Conservation (phyloP, 2,329 filamentous ascomycete species). For the Cladosporium sp. region DNA sequence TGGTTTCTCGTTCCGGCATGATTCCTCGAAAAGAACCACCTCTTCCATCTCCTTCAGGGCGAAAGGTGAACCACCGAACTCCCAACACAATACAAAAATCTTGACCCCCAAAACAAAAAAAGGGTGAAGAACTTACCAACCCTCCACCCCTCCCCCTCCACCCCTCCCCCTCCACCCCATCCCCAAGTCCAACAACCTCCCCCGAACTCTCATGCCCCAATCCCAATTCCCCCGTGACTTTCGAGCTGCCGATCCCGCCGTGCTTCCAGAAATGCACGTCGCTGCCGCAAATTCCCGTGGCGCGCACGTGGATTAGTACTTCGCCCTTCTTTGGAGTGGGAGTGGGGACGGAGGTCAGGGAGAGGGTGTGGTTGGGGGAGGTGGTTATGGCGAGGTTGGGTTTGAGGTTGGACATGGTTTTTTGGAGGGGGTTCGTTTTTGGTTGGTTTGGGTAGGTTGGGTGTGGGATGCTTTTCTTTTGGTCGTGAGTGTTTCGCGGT, state of each 20-base stretch:
- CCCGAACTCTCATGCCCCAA: constrained; percentile 31
- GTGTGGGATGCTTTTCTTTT: too few relatives aligned
- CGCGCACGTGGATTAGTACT: constrained; percentile 29
- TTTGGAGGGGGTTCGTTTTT: neutral
- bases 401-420: neutral
- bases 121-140: constrained; percentile 19
- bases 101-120: neutral
- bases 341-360: constrained; percentile 20
- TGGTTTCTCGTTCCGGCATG: too few relatives aligned
- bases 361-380: constrained; percentile 29
- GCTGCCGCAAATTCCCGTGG: constrained; percentile 31
- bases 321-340: constrained; percentile 26
- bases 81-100: too few relatives aligned
- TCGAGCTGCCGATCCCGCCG: constrained; percentile 25
- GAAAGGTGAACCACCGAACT: too few relatives aligned
- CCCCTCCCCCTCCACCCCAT: constrained; percentile 24
- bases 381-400: constrained; percentile 30
- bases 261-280: constrained; percentile 33
- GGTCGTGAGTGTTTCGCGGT: too few relatives aligned
- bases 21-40: too few relatives aligned
- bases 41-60: too few relatives aligned
- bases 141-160: constrained; percentile 20
- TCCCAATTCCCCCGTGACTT: constrained; percentile 20
- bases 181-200: constrained; percentile 22
- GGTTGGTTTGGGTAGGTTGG: neutral